A percentile compares a stretch with the other conserved stretches of the same genome.
phyloP scores from a whole-genome alignment of 1,284 basidiomycete species.

The Tilletia horrida region DNA sequence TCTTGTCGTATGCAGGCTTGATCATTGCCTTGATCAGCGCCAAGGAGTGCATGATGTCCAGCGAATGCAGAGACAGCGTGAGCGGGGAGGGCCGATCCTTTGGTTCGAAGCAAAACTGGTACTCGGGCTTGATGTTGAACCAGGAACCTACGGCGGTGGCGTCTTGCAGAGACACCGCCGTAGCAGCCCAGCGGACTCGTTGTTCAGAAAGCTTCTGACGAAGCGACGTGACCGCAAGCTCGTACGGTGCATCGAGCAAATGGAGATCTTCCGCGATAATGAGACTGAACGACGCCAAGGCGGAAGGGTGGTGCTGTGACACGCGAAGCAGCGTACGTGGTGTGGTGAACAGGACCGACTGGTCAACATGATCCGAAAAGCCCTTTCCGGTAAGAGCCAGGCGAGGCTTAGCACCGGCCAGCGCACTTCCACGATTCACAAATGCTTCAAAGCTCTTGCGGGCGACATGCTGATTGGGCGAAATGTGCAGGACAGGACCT shows the following conservation, averaged over 20 bases:
- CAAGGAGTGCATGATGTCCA: conserved; percentile 80
- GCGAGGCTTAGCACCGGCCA: conserved; percentile 4
- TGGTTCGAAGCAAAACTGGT: conserved; percentile 74
- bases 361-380: conserved; percentile 1
- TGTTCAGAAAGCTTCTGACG: background rate
- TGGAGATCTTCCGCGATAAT: conserved; percentile 84
- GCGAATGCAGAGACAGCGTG: conserved; percentile 68
- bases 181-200: conserved; percentile 68
- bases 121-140: conserved; percentile 68
- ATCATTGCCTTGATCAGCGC: conserved; percentile 87
- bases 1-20: conserved; percentile 72
- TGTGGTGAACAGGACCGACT: conserved; percentile 54
- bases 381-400: background rate
- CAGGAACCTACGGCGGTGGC: conserved; percentile 75
- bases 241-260: conserved; percentile 75
- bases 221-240: conserved; percentile 67
- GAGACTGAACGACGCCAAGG: conserved; percentile 62
- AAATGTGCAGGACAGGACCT: background rate
- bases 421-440: background rate
- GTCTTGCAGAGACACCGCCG: conserved; percentile 76
- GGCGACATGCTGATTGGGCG: background rate
- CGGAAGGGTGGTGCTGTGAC: conserved; percentile 30
- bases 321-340: conserved; percentile 51
- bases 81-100: conserved; percentile 79
- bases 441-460: background rate